Conservation (phyloP, 1,284 basidiomycete genomes). For the Tilletia indica region DNA sequence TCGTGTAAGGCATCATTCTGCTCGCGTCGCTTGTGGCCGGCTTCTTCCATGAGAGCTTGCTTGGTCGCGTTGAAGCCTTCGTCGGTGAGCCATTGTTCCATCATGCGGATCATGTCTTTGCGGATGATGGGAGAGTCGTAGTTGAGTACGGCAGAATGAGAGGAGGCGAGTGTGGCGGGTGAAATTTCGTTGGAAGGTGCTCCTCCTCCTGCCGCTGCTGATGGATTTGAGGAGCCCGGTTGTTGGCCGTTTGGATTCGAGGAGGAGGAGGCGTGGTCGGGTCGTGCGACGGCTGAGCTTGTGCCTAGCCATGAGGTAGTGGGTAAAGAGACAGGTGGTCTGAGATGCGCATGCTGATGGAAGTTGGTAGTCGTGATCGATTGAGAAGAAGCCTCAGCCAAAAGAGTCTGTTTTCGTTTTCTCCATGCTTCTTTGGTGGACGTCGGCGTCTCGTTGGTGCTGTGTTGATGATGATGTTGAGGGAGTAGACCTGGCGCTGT, state of each 20-base stretch:
- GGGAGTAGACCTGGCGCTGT: background rate
- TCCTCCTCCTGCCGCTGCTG: too few relatives aligned
- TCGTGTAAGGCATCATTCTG: constrained; percentile 51
- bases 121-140: constrained; percentile 41
- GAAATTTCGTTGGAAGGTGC: background rate
- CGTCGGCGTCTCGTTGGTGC: background rate
- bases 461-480: background rate
- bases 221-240: too few relatives aligned
- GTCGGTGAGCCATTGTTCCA: constrained; percentile 59
- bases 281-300: constrained; percentile 3
- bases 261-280: background rate
- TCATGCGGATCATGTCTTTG: constrained; percentile 52
- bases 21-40: constrained; percentile 50
- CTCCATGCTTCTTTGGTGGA: constrained; percentile 42
- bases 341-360: constrained; percentile 5
- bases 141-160: constrained; percentile 43
- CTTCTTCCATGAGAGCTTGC: constrained; percentile 57
- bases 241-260: background rate
- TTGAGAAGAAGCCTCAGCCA: background rate
- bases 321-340: constrained; percentile 3
- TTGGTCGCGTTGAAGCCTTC: constrained; percentile 56
- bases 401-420: constrained; percentile 31
- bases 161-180: constrained; percentile 21
- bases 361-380: constrained; percentile 6
- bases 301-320: constrained; percentile 8